Base-by-base conservation (phyloP, 2,329 filamentous ascomycete genomes). In the Microthyrium microscopicum region DNA sequence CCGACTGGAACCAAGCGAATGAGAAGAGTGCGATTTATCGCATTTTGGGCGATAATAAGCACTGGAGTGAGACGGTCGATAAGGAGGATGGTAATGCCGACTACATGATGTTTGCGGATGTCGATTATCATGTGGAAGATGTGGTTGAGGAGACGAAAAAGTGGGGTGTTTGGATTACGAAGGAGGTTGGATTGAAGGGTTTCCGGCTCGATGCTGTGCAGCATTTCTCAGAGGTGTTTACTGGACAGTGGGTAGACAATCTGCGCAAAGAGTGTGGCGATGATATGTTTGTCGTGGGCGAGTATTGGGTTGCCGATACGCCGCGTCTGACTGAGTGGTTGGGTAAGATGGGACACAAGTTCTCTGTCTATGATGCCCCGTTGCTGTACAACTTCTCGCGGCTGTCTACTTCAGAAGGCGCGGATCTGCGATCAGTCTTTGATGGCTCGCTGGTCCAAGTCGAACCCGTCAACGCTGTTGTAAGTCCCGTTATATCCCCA, bases 181-280 rank as follows among this genome's bases (percentile, higher is more conserved):
- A 66, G 5, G 59, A 73, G 38, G 47, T 79, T 0, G 66, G 67
- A 0, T 55, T 82, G 8, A 61, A 65, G 39, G 77, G 76, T 1
- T 73, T 82, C 49, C 63, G 77, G 13, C 64, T 82, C 32, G 77
- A 83, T 48, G 77, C 77, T 9, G 70, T 74, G 20, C 77, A 80
- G 53, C 77, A 83, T 52, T 79, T 74, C 51, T 75, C 69, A 19
- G 66, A 68, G 38, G 58, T 62, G n/a, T 82, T 82, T 46, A 63
- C 75, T 20, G 63, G 61, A 26, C 62, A 70, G n/a, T 78, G 78
- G 53, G 65, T 80, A 32, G 55, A 57, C 5, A 56, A 66, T 29
- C 52, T 79, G 38, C 66, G 50, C 24, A 42, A 49, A 15, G 35
- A 52, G 67, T 45, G 56, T 58, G 27, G 53, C 3, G 53, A 60